A percentile compares a stretch with the other conserved stretches of the same genome.
Evolutionary conservation across 2,329 filamentous ascomycete species (phyloP).

Genomic region (Rhynchosporium graminicola): DNA sequence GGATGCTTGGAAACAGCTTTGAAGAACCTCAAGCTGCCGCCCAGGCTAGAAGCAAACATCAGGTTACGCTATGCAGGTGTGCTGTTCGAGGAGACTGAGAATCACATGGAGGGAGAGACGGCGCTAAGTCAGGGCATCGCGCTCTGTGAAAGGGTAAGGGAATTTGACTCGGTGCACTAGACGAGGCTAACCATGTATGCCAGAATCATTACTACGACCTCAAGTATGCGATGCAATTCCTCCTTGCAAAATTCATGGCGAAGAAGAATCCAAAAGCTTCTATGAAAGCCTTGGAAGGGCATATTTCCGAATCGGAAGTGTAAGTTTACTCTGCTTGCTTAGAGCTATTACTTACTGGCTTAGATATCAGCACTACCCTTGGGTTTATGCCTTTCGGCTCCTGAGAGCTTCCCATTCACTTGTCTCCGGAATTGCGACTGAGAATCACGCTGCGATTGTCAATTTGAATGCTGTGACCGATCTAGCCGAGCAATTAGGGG

Average conservation of each 20-base stretch:
- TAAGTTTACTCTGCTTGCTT: slow-evolving; percentile 43
- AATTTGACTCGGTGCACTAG: slow-evolving; percentile 30
- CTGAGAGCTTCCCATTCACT: slow-evolving; percentile 70
- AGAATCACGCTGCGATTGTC: slow-evolving; percentile 63
- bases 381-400: slow-evolving; percentile 77
- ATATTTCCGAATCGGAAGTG: slow-evolving; percentile 68
- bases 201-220: slow-evolving; percentile 63
- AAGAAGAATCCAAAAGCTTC: slow-evolving; percentile 72
- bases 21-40: slow-evolving; percentile 59
- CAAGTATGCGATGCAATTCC: slow-evolving; percentile 76
- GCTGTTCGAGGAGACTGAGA: slow-evolving; percentile 73
- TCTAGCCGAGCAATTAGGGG: slow-evolving; percentile 60
- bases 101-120: slow-evolving; percentile 71
- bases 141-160: slow-evolving; percentile 62
- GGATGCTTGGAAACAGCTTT: slow-evolving; percentile 71
- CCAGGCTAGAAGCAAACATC: slow-evolving; percentile 68
- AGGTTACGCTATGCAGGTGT: slow-evolving; percentile 71
- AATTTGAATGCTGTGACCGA: slow-evolving; percentile 65
- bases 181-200: slow-evolving; percentile 24
- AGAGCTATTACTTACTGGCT: slow-evolving; percentile 13
- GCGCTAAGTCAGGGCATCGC: slow-evolving; percentile 70
- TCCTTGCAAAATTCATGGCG: slow-evolving; percentile 69
- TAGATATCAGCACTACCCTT: slow-evolving; percentile 64
- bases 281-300: slow-evolving; percentile 68
- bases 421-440: slow-evolving; percentile 59